phyloP scores from a whole-genome alignment of 257 asterid genomes.

The Solanum bukasovii region DNA sequence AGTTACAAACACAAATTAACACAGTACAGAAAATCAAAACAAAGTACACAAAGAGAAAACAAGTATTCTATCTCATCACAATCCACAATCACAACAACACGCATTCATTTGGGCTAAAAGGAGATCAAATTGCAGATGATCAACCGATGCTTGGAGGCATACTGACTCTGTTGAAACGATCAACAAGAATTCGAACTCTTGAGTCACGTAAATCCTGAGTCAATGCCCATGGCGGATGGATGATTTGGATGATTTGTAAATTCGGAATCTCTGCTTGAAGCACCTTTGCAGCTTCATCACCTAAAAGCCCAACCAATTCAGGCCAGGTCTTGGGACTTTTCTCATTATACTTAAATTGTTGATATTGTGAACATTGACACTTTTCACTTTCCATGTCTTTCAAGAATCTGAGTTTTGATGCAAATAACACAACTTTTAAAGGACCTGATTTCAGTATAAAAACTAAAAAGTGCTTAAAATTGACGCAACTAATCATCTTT shows the following conservation, averaged over 20 bases:
- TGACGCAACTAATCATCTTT: neutral
- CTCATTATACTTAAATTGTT: neutral
- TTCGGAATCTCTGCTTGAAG: neutral
- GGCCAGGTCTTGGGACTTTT: conserved; percentile 3
- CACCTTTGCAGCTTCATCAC: neutral
- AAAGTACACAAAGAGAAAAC: neutral
- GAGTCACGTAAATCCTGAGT: neutral
- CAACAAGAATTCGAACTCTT: conserved; percentile 4
- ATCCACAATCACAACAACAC: neutral
- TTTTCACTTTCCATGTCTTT: neutral
- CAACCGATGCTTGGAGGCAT: conserved; percentile 2
- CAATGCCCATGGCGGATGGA: neutral
- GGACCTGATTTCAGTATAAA: neutral
- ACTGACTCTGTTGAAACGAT: neutral
- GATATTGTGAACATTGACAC: neutral
- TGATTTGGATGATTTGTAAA: neutral
- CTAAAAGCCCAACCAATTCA: neutral
- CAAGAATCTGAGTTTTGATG: neutral
- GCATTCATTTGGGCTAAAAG: neutral
- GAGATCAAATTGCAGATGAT: neutral
- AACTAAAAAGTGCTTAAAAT: neutral
- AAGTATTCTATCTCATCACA: neutral
- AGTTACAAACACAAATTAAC: neutral
- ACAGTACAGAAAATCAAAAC: neutral
- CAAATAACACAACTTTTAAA: neutral